Conservation (phyloP, 1,284 basidiomycete genomes). For the Tausonia pullulans region DNA sequence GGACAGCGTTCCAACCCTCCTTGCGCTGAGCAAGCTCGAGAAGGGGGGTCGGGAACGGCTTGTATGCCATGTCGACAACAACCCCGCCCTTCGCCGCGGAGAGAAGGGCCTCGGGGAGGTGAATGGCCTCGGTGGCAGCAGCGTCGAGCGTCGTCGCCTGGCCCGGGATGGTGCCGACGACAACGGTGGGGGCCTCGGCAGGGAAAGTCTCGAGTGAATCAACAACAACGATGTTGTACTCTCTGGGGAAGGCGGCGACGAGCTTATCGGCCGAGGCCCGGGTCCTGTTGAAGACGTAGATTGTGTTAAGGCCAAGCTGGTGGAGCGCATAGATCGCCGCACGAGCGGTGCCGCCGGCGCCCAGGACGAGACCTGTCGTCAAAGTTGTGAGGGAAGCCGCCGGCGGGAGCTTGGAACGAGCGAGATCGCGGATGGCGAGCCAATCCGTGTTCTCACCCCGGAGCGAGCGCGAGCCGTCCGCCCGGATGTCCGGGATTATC, state of each 20-base stretch:
- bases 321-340: conserved; percentile 83
- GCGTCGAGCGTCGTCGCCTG: conserved; percentile 45
- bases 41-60: conserved; percentile 58
- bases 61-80: conserved; percentile 86
- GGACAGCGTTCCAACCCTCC: conserved; percentile 56
- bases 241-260: conserved; percentile 50
- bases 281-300: conserved; percentile 82
- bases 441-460: conserved; percentile 91
- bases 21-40: conserved; percentile 44
- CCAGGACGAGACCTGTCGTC: conserved; percentile 62
- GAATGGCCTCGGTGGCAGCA: conserved; percentile 34
- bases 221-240: conserved; percentile 51
- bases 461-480: conserved; percentile 45
- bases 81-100: conserved; percentile 43
- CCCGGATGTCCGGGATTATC: conserved; percentile 47
- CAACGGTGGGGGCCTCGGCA: conserved; percentile 48
- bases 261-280: conserved; percentile 57
- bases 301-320: conserved; percentile 51
- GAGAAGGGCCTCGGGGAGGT: conserved; percentile 44
- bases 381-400: conserved; percentile 17
- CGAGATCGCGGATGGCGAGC: conserved; percentile 62
- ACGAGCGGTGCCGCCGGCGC: conserved; percentile 83
- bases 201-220: conserved; percentile 49
- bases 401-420: conserved; percentile 29
- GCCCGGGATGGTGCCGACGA: conserved; percentile 78